These are phyloP conservation scores for Ogataea thermomethanolica DNA, from an alignment of 805 yeast genomes.

Conservation along the genomic window DNA sequence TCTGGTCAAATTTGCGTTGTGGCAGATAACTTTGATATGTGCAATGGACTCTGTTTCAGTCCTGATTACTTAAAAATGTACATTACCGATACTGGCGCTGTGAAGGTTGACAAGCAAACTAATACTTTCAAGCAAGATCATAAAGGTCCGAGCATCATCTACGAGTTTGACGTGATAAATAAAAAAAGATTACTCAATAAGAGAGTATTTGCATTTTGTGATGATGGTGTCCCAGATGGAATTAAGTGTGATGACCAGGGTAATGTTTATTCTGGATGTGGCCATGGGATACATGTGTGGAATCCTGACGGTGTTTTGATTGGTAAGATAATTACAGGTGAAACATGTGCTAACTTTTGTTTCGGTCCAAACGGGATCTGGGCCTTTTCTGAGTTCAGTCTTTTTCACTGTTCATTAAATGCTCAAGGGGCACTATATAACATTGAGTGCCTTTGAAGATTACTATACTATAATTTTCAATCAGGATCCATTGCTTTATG, in stretches of 20 bases:
- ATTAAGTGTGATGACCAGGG: slow-evolving; percentile 10
- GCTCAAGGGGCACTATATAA: slow-evolving; percentile 7
- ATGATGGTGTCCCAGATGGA: slow-evolving; percentile 13
- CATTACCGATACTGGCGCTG: slow-evolving; percentile 10
- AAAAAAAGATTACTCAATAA: slow-evolving; percentile 4
- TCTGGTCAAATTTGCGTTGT: slow-evolving; percentile 9
- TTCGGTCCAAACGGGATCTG: slow-evolving; percentile 10
- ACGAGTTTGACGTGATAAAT: slow-evolving; percentile 8
- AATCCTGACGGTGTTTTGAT: slow-evolving; percentile 6
- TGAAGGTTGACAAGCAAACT: background rate
- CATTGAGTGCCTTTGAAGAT: slow-evolving; percentile 4
- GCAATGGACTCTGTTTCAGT: slow-evolving; percentile 12
- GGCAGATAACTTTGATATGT: slow-evolving; percentile 12
- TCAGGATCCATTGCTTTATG: too few relatives aligned
- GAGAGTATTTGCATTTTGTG: slow-evolving; percentile 10
- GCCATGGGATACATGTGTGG: slow-evolving; percentile 12
- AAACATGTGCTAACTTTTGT: slow-evolving; percentile 9
- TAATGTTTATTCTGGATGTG: slow-evolving; percentile 13
- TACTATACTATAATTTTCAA: background rate
- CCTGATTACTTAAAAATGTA: slow-evolving; percentile 8
- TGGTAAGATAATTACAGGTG: slow-evolving; percentile 11
- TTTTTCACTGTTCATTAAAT: slow-evolving; percentile 4
- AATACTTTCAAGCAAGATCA: background rate
- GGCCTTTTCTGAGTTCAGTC: slow-evolving; percentile 11
- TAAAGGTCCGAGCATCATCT: slow-evolving; percentile 4